phyloP scores from a whole-genome alignment of 78 protist genomes.

The Dictyostelium firmibasis region DNA sequence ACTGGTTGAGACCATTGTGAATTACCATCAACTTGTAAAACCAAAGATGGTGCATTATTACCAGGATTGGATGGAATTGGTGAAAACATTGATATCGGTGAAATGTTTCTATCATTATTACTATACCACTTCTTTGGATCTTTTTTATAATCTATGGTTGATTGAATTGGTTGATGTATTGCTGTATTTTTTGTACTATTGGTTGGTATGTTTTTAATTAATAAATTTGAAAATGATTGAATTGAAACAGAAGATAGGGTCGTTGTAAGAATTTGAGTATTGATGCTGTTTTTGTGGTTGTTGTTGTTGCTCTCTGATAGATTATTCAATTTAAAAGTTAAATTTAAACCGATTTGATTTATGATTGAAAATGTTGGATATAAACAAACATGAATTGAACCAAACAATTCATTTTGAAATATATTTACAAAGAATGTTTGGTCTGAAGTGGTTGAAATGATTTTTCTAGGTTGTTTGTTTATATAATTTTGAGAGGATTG shows the following conservation, averaged over 20 bases:
- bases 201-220: neutral
- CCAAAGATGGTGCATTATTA: neutral
- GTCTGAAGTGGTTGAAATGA: neutral
- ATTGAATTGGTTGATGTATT: neutral
- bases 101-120: neutral
- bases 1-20: conserved; percentile 35
- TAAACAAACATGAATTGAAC: neutral
- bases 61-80: neutral
- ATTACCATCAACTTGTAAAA: conserved; percentile 19
- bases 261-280: neutral
- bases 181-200: neutral
- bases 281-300: too few relatives aligned
- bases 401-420: neutral
- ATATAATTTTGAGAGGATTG: conserved; percentile 25
- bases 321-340: conserved; percentile 1
- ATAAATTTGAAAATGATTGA: neutral
- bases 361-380: conserved; percentile 22
- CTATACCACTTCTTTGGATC: conserved; percentile 64
- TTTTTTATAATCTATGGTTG: neutral
- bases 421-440: neutral
- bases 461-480: conserved; percentile 26
- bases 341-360: conserved; percentile 34
- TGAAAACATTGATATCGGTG: conserved; percentile 39
- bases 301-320: neutral
- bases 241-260: neutral